Conservation (phyloP, 305 asterid genomes). For the Ruellia speciosa region DNA sequence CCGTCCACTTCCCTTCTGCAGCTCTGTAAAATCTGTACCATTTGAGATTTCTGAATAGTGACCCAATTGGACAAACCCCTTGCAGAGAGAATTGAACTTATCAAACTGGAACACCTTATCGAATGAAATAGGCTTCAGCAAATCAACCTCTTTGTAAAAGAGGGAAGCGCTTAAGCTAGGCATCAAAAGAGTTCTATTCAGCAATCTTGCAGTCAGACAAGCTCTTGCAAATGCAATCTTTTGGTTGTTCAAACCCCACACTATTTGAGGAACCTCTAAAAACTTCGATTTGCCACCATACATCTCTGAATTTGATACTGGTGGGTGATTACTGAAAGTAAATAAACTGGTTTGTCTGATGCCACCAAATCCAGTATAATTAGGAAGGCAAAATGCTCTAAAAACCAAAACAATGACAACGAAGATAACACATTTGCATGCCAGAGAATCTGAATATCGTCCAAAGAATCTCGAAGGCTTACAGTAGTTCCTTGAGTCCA, state of each 20-base stretch:
- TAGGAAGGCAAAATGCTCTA: conserved; percentile 31
- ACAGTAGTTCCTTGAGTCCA: conserved; percentile 33
- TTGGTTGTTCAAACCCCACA: conserved; percentile 91
- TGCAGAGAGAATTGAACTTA: conserved; percentile 58
- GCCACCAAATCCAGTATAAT: conserved; percentile 28
- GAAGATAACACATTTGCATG: conserved; percentile 43
- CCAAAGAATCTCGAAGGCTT: conserved; percentile 49
- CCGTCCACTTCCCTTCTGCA: conserved; percentile 79
- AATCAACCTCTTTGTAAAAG: conserved; percentile 77
- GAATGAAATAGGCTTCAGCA: conserved; percentile 56
- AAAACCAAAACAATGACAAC: conserved; percentile 33
- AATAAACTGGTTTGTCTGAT: conserved; percentile 27
- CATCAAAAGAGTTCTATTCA: conserved; percentile 70
- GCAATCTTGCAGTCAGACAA: conserved; percentile 68
- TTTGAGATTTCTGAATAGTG: conserved; percentile 46
- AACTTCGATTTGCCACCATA: conserved; percentile 30
- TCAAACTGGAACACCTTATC: conserved; percentile 66
- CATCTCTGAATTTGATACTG: conserved; percentile 5
- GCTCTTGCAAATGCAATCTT: conserved; percentile 86
- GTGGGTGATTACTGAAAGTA: conserved; percentile 16
- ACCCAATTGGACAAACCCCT: conserved; percentile 55
- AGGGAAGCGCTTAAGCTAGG: conserved; percentile 86
- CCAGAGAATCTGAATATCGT: conserved; percentile 34
- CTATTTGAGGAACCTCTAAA: conserved; percentile 73
- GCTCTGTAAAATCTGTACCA: conserved; percentile 37